phyloP scores from a whole-genome alignment of 257 asterid genomes.

The Gentiana macrophylla region DNA sequence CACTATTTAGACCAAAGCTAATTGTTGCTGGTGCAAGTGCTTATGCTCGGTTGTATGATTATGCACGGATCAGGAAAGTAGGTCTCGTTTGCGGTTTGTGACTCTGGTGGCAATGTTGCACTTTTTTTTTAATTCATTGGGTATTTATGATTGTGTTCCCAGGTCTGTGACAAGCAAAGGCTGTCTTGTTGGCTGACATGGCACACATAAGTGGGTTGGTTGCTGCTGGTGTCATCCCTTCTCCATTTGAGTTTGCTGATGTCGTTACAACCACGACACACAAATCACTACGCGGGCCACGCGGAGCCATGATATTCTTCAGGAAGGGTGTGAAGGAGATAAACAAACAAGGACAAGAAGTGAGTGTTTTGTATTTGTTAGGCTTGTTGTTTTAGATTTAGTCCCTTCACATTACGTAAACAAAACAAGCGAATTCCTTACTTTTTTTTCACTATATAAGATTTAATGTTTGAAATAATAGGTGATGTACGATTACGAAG shows the following conservation, averaged over 20 bases:
- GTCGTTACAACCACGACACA: conserved; percentile 96
- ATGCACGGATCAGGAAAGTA: conserved; percentile 87
- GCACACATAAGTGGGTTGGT: conserved; percentile 98
- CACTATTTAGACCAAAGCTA: conserved; percentile 84
- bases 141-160: conserved; percentile 16
- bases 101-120: too few relatives aligned
- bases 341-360: conserved; percentile 86
- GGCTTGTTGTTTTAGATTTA: too few relatives aligned
- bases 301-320: conserved; percentile 97
- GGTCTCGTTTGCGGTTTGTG: not conserved
- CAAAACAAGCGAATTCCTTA: too few relatives aligned
- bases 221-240: conserved; percentile 97
- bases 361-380: conserved; percentile 22
- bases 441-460: not conserved
- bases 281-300: conserved; percentile 95
- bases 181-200: conserved; percentile 89
- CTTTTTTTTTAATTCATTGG: not conserved
- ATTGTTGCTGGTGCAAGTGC: conserved; percentile 99
- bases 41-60: conserved; percentile 88
- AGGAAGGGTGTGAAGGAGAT: conserved; percentile 87
- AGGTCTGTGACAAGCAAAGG: conserved; percentile 95
- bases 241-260: conserved; percentile 93
- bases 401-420: too few relatives aligned
- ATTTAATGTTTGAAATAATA: not conserved
- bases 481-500: conserved; percentile 68